A percentile compares a stretch with the other conserved stretches of the same genome.
These are phyloP conservation scores for Suaeda aralocaspica DNA, from an alignment of 148 eudicot species.

Conservation along the genomic window DNA sequence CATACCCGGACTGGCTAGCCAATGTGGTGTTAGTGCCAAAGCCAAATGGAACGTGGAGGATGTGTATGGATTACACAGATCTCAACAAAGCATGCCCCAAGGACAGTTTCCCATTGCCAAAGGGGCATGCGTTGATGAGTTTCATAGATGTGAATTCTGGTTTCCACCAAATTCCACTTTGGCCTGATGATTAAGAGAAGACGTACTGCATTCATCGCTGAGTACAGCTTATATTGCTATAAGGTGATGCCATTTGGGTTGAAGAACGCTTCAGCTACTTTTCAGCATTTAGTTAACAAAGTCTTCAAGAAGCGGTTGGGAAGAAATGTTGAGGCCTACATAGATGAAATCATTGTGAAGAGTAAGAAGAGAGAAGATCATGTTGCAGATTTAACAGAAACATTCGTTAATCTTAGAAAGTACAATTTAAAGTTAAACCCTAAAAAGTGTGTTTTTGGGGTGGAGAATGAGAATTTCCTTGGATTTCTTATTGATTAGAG, in stretches of 20 bases:
- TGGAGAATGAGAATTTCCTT: no score
- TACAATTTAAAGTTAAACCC: no score
- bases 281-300: not conserved
- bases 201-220: not conserved
- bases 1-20: not conserved
- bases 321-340: no score
- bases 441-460: no score
- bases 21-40: not conserved
- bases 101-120: not conserved
- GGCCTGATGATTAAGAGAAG: not conserved
- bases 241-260: not conserved
- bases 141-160: not conserved
- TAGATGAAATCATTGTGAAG: no score
- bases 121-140: not conserved
- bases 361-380: no score
- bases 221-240: not conserved
- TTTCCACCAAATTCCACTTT: not conserved
- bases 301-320: no score
- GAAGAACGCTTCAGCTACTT: not conserved
- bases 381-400: no score
- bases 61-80: not conserved
- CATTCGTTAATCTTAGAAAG: no score
- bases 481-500: no score
- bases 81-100: not conserved
- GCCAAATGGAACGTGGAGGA: not conserved